Percentiles rank a stretch among this genome's conserved stretches.
Conservation (phyloP, 2,329 filamentous ascomycete genomes). For the Colletotrichum limetticola region DNA sequence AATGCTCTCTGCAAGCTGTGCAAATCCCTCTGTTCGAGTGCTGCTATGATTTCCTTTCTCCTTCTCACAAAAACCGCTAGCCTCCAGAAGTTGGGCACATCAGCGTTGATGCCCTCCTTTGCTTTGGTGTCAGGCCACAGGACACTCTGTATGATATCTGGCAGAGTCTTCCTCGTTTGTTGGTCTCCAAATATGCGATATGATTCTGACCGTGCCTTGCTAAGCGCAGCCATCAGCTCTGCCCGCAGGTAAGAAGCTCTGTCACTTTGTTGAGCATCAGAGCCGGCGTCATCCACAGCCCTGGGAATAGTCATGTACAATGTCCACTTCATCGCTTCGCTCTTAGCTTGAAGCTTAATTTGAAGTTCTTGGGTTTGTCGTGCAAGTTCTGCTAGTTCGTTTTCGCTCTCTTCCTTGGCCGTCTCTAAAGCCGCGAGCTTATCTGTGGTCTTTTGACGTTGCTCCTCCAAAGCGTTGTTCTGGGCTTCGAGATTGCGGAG, state of each 20-base stretch:
- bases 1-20: background rate
- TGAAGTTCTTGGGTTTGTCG: background rate
- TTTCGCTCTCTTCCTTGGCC: background rate
- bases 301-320: background rate
- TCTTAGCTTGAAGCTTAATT: conserved; percentile 9
- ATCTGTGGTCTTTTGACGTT: background rate
- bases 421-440: background rate
- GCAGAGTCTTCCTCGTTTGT: background rate
- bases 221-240: conserved; percentile 1
- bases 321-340: conserved; percentile 8
- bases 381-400: background rate
- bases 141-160: background rate
- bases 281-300: background rate
- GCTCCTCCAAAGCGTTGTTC: background rate
- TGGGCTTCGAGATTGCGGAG: background rate
- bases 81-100: conserved; percentile 11
- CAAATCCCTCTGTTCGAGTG: background rate
- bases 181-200: background rate
- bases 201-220: background rate
- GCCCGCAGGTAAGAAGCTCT: background rate
- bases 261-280: background rate
- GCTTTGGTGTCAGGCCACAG: background rate
- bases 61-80: conserved; percentile 20
- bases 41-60: conserved; percentile 12
- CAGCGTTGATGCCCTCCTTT: background rate